A percentile compares a stretch with the other conserved stretches of the same genome.
Conservation (phyloP, 148 eudicot species). For the Fagopyrum tataricum region DNA sequence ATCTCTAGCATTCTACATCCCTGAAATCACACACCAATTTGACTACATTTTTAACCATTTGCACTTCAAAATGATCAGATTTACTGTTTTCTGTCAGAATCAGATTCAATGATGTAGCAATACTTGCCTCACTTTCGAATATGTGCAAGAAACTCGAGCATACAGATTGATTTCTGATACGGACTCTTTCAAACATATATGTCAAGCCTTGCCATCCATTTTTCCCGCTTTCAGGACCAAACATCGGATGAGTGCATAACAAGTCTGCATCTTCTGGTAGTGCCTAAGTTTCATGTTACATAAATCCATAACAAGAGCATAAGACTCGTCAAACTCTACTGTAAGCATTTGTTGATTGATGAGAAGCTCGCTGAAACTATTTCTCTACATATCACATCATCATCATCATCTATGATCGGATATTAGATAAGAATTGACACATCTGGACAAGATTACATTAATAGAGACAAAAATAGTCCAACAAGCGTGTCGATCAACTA, state of each 20-base stretch:
- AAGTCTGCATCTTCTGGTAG: constrained; percentile 35
- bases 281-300: constrained; percentile 5
- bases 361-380: background rate
- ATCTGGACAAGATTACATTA: background rate
- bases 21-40: constrained; percentile 18
- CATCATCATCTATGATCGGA: background rate
- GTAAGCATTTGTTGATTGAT: background rate
- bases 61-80: background rate
- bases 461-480: background rate
- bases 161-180: constrained; percentile 34
- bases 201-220: constrained; percentile 41
- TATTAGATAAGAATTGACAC: background rate
- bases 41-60: background rate
- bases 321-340: background rate
- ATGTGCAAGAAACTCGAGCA: constrained; percentile 46
- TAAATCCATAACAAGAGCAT: background rate
- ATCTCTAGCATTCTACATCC: constrained; percentile 69
- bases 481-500: background rate
- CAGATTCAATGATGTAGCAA: background rate
- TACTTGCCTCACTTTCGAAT: constrained; percentile 38
- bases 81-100: background rate
- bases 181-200: constrained; percentile 49
- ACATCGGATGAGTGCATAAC: constrained; percentile 66
- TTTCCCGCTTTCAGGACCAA: constrained; percentile 54
- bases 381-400: background rate